Percentiles rank a stretch among this genome's conserved stretches.
phyloP scores from a whole-genome alignment of 2,329 filamentous ascomycete genomes.

The Fusarium tricinctum region DNA sequence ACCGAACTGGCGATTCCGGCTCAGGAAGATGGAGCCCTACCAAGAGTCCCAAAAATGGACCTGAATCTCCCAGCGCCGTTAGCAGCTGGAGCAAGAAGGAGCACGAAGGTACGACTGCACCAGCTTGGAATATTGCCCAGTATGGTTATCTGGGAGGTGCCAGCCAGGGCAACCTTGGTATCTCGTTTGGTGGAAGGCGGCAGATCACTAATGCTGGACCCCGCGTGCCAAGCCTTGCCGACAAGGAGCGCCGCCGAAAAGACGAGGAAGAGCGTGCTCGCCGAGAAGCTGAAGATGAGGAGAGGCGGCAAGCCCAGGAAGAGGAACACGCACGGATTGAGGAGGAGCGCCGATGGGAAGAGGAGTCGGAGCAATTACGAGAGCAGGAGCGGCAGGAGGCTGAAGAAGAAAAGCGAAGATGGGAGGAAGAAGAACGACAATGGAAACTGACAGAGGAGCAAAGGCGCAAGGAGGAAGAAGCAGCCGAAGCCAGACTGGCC shows the following conservation, averaged over 20 bases:
- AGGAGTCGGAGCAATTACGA: conserved; percentile 71
- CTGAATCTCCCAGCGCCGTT: conserved; percentile 68
- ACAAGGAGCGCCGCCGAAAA: conserved; percentile 80
- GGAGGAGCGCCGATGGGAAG: conserved; percentile 77
- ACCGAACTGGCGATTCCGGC: conserved; percentile 66
- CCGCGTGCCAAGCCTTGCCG: conserved; percentile 81
- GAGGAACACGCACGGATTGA: conserved; percentile 74
- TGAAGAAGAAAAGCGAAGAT: conserved; percentile 78
- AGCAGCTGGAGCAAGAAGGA: conserved; percentile 92
- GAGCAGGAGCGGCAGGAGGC: conserved; percentile 72
- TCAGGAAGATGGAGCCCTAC: conserved; percentile 73
- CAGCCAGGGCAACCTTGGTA: conserved; percentile 93
- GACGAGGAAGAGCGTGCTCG: conserved; percentile 73
- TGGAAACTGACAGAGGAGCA: conserved; percentile 84
- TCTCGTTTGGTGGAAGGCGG: conserved; percentile 89
- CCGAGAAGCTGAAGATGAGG: conserved; percentile 66
- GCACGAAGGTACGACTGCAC: conserved; percentile 84
- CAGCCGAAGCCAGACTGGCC: conserved; percentile 75
- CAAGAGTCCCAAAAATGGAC: conserved; percentile 69
- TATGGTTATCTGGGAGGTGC: conserved; percentile 99
- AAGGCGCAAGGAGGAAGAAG: conserved; percentile 78
- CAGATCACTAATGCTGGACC: conserved; percentile 92
- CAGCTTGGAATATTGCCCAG: conserved; percentile 98
- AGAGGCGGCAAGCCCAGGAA: conserved; percentile 66
- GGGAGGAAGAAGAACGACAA: conserved; percentile 81